Percentiles rank a stretch among this genome's conserved stretches.
Evolutionary conservation across 345 rosid genomes (phyloP).

Genomic region (Salix purpurea): DNA sequence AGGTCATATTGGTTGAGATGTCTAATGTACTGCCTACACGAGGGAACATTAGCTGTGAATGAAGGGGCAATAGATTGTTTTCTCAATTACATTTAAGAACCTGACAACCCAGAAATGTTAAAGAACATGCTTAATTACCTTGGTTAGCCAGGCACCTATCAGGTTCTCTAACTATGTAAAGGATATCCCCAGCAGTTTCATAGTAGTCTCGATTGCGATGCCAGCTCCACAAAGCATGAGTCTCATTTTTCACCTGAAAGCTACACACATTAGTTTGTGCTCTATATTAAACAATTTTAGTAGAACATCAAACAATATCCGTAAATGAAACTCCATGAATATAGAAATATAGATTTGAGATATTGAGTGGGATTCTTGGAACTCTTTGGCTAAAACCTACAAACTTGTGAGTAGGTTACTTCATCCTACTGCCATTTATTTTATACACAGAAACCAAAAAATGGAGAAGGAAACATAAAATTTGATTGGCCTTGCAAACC

Average conservation of each 20-base stretch:
- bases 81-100: not conserved
- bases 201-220: slow-evolving; percentile 66
- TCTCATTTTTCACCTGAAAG: slow-evolving; percentile 74
- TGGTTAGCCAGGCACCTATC: slow-evolving; percentile 37
- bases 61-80: not conserved
- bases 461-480: no score
- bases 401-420: no score
- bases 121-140: not conserved
- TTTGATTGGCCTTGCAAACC: no score
- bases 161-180: slow-evolving; percentile 82
- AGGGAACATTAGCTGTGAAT: not conserved
- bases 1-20: not conserved
- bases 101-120: no score
- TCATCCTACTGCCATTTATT: no score
- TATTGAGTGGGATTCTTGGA: no score
- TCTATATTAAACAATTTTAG: not conserved
- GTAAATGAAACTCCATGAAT: no score
- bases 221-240: slow-evolving; percentile 92
- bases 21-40: not conserved
- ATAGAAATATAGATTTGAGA: no score
- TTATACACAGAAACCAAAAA: no score
- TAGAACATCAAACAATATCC: not conserved
- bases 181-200: slow-evolving; percentile 50
- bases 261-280: not conserved
- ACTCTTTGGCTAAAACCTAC: no score